Percentiles rank a stretch among this genome's conserved stretches.
Evolutionary conservation across 192 early-diverging fungal genomes (phyloP).

Genomic region (Dissophora ornata): DNA sequence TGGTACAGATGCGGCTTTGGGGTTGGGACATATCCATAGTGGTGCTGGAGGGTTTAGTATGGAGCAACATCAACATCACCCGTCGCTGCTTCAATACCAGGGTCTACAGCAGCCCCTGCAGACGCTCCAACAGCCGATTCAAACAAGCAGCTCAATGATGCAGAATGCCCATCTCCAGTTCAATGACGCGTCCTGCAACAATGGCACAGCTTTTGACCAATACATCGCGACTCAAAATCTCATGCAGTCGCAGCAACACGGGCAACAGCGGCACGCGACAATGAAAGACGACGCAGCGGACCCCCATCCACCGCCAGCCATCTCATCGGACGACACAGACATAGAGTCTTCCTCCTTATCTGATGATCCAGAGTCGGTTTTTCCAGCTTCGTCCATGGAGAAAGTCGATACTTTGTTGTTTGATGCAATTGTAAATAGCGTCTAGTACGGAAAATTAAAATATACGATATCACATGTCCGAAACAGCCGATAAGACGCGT

Average conservation of each 20-base stretch:
- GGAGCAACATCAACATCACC: conserved; percentile 11
- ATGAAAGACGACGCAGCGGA: conserved; percentile 24
- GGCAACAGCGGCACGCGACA: conserved; percentile 5
- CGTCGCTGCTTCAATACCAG: conserved; percentile 4
- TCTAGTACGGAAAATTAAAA: too few relatives aligned
- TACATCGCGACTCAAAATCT: too few relatives aligned
- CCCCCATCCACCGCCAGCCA: conserved; percentile 10
- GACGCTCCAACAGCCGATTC: background rate
- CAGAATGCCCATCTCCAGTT: background rate
- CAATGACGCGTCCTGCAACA: too few relatives aligned
- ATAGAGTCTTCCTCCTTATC: conserved; percentile 19
- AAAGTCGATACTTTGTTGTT: too few relatives aligned
- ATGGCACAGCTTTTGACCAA: too few relatives aligned
- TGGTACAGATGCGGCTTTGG: background rate
- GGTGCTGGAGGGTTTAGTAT: too few relatives aligned
- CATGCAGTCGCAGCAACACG: too few relatives aligned
- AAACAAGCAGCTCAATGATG: background rate
- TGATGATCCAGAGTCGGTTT: too few relatives aligned
- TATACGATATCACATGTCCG: too few relatives aligned
- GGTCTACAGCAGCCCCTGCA: background rate
- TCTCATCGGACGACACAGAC: conserved; percentile 26
- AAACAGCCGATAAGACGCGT: too few relatives aligned
- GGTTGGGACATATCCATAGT: background rate
- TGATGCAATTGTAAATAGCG: too few relatives aligned
- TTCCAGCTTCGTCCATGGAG: too few relatives aligned